A percentile compares a stretch with the other conserved stretches of the same genome.
phyloP scores from a whole-genome alignment of 148 eudicot genomes.

The Cornus florida region DNA sequence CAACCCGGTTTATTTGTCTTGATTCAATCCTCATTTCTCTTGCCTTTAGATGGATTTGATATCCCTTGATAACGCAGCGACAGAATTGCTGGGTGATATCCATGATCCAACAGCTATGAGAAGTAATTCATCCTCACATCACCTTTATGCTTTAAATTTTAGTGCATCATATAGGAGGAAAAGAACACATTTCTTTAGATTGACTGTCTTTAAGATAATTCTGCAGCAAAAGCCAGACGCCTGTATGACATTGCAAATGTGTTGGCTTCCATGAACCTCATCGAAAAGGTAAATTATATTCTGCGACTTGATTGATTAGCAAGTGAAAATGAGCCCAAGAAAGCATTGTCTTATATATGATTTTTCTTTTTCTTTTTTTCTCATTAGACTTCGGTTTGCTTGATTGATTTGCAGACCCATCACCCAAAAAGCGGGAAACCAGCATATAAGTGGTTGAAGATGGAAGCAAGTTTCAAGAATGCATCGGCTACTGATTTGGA shows the following conservation, averaged over 20 bases:
- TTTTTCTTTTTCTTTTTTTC: too few species aligned
- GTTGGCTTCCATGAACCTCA: slow-evolving; percentile 72
- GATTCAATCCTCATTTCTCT: background rate
- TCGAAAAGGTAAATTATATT: slow-evolving; percentile 11
- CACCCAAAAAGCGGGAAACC: slow-evolving; percentile 77
- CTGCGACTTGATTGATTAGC: too few species aligned
- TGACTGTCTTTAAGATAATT: slow-evolving; percentile 35
- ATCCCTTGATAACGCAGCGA: slow-evolving; percentile 78
- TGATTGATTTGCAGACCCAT: slow-evolving; percentile 15
- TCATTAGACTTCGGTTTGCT: too few species aligned
- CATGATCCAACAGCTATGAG: slow-evolving; percentile 63
- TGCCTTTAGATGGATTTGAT: slow-evolving; percentile 58
- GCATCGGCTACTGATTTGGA: slow-evolving; percentile 20
- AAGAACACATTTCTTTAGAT: slow-evolving; percentile 14
- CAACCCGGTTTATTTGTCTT: background rate
- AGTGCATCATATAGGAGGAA: background rate
- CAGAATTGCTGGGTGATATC: slow-evolving; percentile 72
- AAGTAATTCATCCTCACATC: slow-evolving; percentile 46
- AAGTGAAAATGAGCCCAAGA: too few species aligned
- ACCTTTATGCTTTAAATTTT: background rate
- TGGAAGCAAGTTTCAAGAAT: slow-evolving; percentile 25
- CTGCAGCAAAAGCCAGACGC: slow-evolving; percentile 84
- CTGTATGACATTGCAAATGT: slow-evolving; percentile 96
- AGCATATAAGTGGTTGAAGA: slow-evolving; percentile 84
- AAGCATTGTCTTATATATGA: too few species aligned